A percentile compares a stretch with the other conserved stretches of the same genome.
These are phyloP conservation scores for Lachancea mirantina DNA, from an alignment of 805 yeast species.

Conservation along the genomic window DNA sequence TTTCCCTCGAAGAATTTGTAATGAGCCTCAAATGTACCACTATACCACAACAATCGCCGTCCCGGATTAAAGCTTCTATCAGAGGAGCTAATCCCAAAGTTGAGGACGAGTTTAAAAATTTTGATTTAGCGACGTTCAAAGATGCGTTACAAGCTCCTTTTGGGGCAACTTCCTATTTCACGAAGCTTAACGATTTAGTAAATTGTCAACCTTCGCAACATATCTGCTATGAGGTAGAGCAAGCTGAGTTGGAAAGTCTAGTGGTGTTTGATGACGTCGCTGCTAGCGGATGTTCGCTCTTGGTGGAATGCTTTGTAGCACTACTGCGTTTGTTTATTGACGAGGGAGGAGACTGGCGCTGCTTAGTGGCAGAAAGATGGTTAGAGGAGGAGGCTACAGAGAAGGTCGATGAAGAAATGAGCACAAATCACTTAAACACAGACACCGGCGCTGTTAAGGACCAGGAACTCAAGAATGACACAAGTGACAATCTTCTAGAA, in stretches of 20 bases:
- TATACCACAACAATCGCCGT: too few species aligned
- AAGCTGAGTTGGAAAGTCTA: too few species aligned
- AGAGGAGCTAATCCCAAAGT: too few species aligned
- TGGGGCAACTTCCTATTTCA: too few species aligned
- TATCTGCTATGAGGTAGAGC: too few species aligned
- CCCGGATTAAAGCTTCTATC: too few species aligned
- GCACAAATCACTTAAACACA: constrained; percentile 20
- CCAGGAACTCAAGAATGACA: constrained; percentile 13
- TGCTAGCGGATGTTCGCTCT: constrained; percentile 20
- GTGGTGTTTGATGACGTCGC: constrained; percentile 21
- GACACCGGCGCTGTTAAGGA: constrained; percentile 15
- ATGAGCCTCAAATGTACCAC: constrained; percentile 25
- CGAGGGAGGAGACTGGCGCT: constrained; percentile 30
- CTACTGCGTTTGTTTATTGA: constrained; percentile 27
- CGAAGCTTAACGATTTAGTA: too few species aligned
- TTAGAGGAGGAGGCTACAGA: constrained; percentile 9
- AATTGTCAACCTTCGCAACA: too few species aligned
- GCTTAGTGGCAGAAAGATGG: constrained; percentile 28
- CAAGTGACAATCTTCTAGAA: constrained; percentile 13
- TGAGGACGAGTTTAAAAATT: too few species aligned
- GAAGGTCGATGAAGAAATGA: constrained; percentile 19
- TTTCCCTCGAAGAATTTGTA: constrained; percentile 26
- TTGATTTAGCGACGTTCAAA: too few species aligned
- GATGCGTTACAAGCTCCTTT: too few species aligned
- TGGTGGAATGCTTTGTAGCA: constrained; percentile 26